Base-by-base conservation (phyloP, 345 rosid species). In the Populus alba region DNA sequence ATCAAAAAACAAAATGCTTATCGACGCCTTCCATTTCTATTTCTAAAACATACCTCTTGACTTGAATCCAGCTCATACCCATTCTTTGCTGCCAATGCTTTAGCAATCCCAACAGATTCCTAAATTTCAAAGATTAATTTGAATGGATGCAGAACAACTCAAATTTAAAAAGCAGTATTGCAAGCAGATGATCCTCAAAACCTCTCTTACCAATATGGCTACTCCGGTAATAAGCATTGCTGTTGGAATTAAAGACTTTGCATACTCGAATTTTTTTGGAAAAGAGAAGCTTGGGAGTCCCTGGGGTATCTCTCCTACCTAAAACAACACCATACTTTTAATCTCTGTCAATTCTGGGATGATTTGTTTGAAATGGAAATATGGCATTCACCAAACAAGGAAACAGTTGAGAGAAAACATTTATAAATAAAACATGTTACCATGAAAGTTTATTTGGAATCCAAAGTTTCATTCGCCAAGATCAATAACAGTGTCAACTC, bases 101-200 rank as follows among this genome's bases (percentile, higher is more conserved):
- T 97, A 79, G 99, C 98, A 80, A 97, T 97, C 62, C 99, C 98
- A 37, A 97, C 99, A 82, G 98, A 97, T 88, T 97, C 98, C 98
- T 97, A 85, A 59, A 87, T 62, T 81, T 78, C 47, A 81, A 80
- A 61, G 62, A 27, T 62, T 59, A 35, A 33, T 9, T 61, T 71
- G 2, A 57, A 47, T 35, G 47, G 78, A 81, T 10, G 23, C 10
- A 59, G 53, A 67, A 67, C 41, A 57, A 75, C 66, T 79, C 72
- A 66, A 78, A 66, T 27, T 51, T 45, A 76, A 37, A 39, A 66
- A 70, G 49, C 23, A 67, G 63, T 33, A 16, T 1, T 39, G 72
- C 75, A 23, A 77, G 15, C 49, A 49, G 80, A 53, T 78, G 75
- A 80, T 70, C 47, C 62, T 68, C 61, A 67, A 29, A 70, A 79